Conservation (phyloP, 768 basidiomycete genomes). For the Russula abietina region DNA sequence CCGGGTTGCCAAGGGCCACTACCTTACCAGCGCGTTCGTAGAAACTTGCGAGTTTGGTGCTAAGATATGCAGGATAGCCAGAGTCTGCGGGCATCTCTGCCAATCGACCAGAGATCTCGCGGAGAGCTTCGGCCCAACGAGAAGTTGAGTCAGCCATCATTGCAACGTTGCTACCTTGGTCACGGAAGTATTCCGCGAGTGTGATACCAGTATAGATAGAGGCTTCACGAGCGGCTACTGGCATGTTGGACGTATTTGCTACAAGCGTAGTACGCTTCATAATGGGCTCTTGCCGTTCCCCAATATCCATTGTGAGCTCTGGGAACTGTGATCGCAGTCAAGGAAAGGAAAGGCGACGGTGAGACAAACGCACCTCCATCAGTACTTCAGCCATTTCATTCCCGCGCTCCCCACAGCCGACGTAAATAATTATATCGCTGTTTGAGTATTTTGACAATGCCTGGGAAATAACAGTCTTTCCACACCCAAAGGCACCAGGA, state of each 20-base stretch:
- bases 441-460: constrained; percentile 98
- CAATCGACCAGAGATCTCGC: constrained; percentile 98
- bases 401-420: constrained; percentile 97
- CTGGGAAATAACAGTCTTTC: constrained; percentile 98
- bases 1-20: constrained; percentile 82
- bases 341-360: constrained; percentile 7
- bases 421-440: constrained; percentile 98
- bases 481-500: constrained; percentile 98
- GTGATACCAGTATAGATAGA: constrained; percentile 99
- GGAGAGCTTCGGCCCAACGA: constrained; percentile 97
- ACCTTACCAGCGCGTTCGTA: constrained; percentile 99
- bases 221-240: constrained; percentile 97
- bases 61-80: constrained; percentile 95
- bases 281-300: constrained; percentile 93
- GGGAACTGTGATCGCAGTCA: constrained; percentile 55
- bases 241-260: constrained; percentile 99
- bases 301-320: constrained; percentile 85
- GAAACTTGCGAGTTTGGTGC: constrained; percentile 94
- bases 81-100: constrained; percentile 99
- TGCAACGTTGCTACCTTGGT: constrained; percentile 93
- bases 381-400: constrained; percentile 99
- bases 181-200: constrained; percentile 98
- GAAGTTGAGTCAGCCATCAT: constrained; percentile 99
- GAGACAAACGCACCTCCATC: constrained; percentile 65
- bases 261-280: constrained; percentile 99